A percentile compares a stretch with the other conserved stretches of the same genome.
Evolutionary conservation across 164 flowering plant genomes (phyloP).

Genomic region (Berberis thunbergii): DNA sequence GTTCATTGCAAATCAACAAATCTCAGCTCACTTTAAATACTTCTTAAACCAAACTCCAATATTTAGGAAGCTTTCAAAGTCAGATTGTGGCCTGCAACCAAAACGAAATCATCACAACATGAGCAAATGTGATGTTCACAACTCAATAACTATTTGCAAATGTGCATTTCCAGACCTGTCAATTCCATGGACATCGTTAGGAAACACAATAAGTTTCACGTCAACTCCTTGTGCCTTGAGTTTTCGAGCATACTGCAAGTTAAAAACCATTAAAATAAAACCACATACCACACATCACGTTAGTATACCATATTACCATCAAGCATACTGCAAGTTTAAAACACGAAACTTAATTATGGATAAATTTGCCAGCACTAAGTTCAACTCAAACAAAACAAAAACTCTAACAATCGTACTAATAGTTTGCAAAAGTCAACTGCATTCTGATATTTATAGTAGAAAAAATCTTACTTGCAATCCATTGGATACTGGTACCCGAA

Average conservation of each 20-base stretch:
- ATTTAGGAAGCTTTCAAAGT: conserved; percentile 86
- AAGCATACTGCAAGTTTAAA: no score
- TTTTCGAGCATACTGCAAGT: conserved; percentile 67
- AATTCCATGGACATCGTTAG: conserved; percentile 63
- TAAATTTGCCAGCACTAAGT: no score
- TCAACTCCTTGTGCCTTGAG: conserved; percentile 70
- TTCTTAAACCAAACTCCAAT: conserved; percentile 96
- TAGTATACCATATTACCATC: no score
- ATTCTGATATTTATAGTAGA: not conserved
- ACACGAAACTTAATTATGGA: no score
- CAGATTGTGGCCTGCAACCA: conserved; percentile 80
- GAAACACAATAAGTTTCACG: conserved; percentile 66
- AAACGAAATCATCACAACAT: not conserved
- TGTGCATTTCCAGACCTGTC: conserved; percentile 39
- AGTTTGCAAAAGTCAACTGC: not conserved
- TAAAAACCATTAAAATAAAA: not conserved
- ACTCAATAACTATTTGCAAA: not conserved
- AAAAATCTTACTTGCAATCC: conserved; percentile 69
- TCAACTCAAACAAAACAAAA: no score
- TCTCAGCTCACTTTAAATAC: conserved; percentile 38
- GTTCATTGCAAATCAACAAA: not conserved
- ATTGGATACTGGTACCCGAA: conserved; percentile 78
- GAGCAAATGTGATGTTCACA: not conserved
- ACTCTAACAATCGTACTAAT: no score
- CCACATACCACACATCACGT: not conserved